Evolutionary conservation across 106 monocot species (phyloP).

Genomic region (Narthecium ossifragum): DNA sequence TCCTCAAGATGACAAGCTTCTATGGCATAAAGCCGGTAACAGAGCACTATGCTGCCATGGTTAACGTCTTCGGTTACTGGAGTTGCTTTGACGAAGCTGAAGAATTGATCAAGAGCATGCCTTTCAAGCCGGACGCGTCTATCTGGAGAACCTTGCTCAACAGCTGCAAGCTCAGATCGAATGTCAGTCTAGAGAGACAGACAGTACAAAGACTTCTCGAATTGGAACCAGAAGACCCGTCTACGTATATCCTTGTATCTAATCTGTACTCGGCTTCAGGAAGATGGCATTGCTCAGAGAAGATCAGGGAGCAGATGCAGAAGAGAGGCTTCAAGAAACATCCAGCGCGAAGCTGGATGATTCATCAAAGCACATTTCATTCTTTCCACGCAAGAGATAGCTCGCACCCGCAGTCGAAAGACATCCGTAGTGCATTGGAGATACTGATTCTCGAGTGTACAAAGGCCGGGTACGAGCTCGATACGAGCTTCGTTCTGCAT

Average conservation of each 20-base stretch:
- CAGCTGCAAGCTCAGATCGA: slow-evolving; percentile 32
- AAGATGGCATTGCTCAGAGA: slow-evolving; percentile 87
- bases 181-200: slow-evolving; percentile 25
- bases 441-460: slow-evolving; percentile 76
- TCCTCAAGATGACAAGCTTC: slow-evolving; percentile 41
- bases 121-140: slow-evolving; percentile 40
- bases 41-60: slow-evolving; percentile 70
- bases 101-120: slow-evolving; percentile 46
- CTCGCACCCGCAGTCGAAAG: slow-evolving; percentile 57
- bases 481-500: slow-evolving; percentile 85
- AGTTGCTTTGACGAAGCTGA: slow-evolving; percentile 58
- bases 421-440: slow-evolving; percentile 68
- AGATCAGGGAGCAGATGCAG: slow-evolving; percentile 68
- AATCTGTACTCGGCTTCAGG: slow-evolving; percentile 82
- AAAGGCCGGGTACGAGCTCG: slow-evolving; percentile 77
- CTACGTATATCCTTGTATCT: slow-evolving; percentile 56
- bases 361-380: slow-evolving; percentile 40
- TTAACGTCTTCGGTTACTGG: slow-evolving; percentile 53
- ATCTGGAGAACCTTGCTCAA: slow-evolving; percentile 74
- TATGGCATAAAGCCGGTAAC: slow-evolving; percentile 36
- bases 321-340: slow-evolving; percentile 55
- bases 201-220: slow-evolving; percentile 42
- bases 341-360: slow-evolving; percentile 69
- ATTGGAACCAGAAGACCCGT: slow-evolving; percentile 47
- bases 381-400: slow-evolving; percentile 70